Base-by-base conservation (phyloP, 768 basidiomycete genomes). In the Tulasnella calospora region DNA sequence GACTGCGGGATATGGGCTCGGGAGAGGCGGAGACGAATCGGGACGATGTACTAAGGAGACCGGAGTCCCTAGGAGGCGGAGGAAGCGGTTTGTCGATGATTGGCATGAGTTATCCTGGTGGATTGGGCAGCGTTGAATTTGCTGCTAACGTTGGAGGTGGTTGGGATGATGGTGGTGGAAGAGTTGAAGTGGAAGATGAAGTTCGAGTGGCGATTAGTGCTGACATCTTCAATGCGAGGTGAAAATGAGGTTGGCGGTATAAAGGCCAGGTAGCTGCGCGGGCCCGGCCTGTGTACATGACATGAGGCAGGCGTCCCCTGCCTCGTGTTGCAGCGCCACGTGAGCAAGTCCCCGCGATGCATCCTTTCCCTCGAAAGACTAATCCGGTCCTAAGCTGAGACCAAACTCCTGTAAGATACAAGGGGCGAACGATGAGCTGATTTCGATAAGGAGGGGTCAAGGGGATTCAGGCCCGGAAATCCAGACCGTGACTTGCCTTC, bases 1-100 rank as follows among this genome's bases (percentile, higher is more conserved):
- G 41, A 71, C 23, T 38, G 41, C 36, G 71, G 35, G 71, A 71
- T 1, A 71, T 71, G 35, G 71, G 71, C 36, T 71, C 71, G 41
- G 71, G 71, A n/a, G 71, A 71, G 36, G 71, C 71, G 36, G 71
- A 38, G n/a, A 71, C 27, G 41, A 38, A 71, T n/a, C 71, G 36
- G 35, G 71, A 71, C 7, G 27, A 30, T 17, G 35, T 44, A n/a
- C 36, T 38, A 8, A 71, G 71, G 36, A 71, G 5, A 12, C 35
- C 35, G 36, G 71, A 71, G 10, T 71, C 71, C 71, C 71, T 71
- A 8, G 71, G 71, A 38, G 71, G 71, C 23, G 71, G 36, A 71
- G 71, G 71, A 17, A 71, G 71, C 6, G 71, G 71, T 44, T 71
- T 71, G 41, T 71, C 71, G 71, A 71, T 71, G 35, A 38, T 71